Evolutionary conservation across 371 early-diverging fungal species (phyloP).

Genomic region (Haplosporangium sp.): DNA sequence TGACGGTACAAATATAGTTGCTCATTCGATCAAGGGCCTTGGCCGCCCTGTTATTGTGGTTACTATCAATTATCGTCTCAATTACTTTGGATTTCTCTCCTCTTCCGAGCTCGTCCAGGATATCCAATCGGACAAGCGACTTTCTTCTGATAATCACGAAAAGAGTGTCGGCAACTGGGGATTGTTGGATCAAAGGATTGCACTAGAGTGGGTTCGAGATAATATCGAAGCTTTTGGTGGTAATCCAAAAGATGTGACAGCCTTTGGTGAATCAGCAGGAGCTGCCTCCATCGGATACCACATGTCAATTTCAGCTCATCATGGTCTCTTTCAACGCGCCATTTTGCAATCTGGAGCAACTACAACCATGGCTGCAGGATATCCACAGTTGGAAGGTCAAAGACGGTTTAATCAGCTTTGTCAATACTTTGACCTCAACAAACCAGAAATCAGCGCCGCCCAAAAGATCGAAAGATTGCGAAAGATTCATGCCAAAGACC

Average conservation of each 20-base stretch:
- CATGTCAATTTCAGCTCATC: constrained; percentile 26
- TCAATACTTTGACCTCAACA: constrained; percentile 24
- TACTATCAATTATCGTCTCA: constrained; percentile 56
- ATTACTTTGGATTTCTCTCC: constrained; percentile 56
- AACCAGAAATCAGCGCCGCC: constrained; percentile 16
- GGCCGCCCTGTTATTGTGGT: constrained; percentile 56
- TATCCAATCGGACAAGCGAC: constrained; percentile 19
- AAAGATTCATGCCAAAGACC: constrained; percentile 38
- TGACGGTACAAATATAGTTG: constrained; percentile 41
- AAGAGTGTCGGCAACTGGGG: constrained; percentile 59
- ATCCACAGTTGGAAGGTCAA: constrained; percentile 39
- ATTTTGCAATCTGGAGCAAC: constrained; percentile 56
- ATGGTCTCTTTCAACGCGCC: constrained; percentile 56
- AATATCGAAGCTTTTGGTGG: constrained; percentile 68
- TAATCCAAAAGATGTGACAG: constrained; percentile 60
- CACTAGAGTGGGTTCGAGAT: constrained; percentile 63
- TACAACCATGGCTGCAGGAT: constrained; percentile 37
- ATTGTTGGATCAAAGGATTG: constrained; percentile 60
- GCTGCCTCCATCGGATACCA: constrained; percentile 58
- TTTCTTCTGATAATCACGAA: constrained; percentile 9
- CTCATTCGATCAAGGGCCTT: constrained; percentile 19
- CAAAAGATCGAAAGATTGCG: constrained; percentile 35
- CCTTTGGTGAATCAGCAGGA: constrained; percentile 66
- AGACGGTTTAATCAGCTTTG: constrained; percentile 44
- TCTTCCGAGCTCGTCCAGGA: constrained; percentile 49